Percentiles rank a stretch among this genome's conserved stretches.
Evolutionary conservation across 2,329 filamentous ascomycete species (phyloP).

Genomic region (Bipolaris zeicola): DNA sequence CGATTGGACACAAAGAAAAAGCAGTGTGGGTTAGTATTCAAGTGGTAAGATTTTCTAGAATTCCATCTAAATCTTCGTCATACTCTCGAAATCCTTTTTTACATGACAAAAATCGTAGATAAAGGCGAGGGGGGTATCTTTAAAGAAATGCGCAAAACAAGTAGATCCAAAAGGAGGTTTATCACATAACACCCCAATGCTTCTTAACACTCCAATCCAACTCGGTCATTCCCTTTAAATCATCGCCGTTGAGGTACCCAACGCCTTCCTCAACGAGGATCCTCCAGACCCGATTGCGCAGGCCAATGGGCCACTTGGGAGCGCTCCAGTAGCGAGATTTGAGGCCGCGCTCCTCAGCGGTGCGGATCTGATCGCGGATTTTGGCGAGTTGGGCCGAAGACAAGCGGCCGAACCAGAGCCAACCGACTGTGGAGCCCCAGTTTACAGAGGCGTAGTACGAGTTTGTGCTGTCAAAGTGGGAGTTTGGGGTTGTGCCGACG

Average conservation of each 20-base stretch:
- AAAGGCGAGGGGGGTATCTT: background rate
- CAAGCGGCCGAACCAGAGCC: constrained; percentile 55
- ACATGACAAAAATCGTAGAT: too few species aligned
- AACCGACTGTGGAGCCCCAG: constrained; percentile 61
- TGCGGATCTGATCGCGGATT: constrained; percentile 59
- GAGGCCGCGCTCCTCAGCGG: constrained; percentile 58
- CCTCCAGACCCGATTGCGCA: constrained; percentile 62
- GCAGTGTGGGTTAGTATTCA: background rate
- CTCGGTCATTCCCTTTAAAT: constrained; percentile 56
- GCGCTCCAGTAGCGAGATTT: constrained; percentile 64
- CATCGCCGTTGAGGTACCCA: constrained; percentile 64
- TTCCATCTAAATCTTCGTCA: too few species aligned
- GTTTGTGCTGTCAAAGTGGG: constrained; percentile 56
- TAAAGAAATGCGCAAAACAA: background rate
- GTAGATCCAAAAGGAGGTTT: background rate
- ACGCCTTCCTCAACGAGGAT: constrained; percentile 60
- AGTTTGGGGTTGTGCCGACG: constrained; percentile 47
- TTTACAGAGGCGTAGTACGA: constrained; percentile 70
- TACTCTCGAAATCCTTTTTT: too few species aligned
- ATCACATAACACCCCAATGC: constrained; percentile 34
- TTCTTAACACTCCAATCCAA: constrained; percentile 53
- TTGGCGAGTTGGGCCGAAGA: constrained; percentile 52
- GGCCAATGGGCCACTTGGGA: constrained; percentile 59
- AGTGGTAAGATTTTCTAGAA: too few species aligned
- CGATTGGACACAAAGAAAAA: background rate